Evolutionary conservation across 2,329 filamentous ascomycete genomes (phyloP).

Genomic region (Leptosphaerulina australis): DNA sequence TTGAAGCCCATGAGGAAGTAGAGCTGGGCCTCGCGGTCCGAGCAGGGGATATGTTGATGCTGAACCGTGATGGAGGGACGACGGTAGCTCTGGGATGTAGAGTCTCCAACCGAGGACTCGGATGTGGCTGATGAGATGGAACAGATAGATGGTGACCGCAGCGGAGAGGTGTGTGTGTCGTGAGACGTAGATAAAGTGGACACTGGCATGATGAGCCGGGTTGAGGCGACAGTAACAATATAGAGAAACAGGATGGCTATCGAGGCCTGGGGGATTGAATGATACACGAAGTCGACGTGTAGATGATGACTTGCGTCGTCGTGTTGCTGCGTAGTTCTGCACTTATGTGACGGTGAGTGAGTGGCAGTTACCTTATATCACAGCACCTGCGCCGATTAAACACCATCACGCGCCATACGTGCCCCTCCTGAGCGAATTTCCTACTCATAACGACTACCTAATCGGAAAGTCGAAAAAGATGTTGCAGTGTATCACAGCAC

Average conservation of each 20-base stretch:
- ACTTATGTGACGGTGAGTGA: too few species aligned
- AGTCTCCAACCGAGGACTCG: background rate
- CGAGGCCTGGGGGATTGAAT: too few species aligned
- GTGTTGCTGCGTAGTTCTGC: too few species aligned
- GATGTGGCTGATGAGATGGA: constrained; percentile 3
- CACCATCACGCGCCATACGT: constrained; percentile 20
- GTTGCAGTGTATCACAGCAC: constrained; percentile 5
- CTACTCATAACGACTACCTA: too few species aligned
- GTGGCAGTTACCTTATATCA: background rate
- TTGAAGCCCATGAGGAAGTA: constrained; percentile 38
- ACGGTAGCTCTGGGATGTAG: background rate
- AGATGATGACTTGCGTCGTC: too few species aligned
- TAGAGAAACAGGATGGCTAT: too few species aligned
- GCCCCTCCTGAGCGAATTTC: constrained; percentile 19
- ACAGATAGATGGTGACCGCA: constrained; percentile 9
- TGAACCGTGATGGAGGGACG: constrained; percentile 18
- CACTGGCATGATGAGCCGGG: too few species aligned
- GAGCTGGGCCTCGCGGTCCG: constrained; percentile 30
- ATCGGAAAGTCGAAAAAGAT: background rate
- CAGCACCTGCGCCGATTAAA: background rate
- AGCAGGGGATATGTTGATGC: constrained; percentile 14
- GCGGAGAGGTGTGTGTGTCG: background rate
- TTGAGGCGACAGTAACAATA: too few species aligned
- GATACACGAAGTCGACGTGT: too few species aligned
- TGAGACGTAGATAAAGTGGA: background rate